A percentile compares a stretch with the other conserved stretches of the same genome.
These are phyloP conservation scores for Lactifluus subvellereus DNA, from an alignment of 768 basidiomycete genomes.

Conservation along the genomic window DNA sequence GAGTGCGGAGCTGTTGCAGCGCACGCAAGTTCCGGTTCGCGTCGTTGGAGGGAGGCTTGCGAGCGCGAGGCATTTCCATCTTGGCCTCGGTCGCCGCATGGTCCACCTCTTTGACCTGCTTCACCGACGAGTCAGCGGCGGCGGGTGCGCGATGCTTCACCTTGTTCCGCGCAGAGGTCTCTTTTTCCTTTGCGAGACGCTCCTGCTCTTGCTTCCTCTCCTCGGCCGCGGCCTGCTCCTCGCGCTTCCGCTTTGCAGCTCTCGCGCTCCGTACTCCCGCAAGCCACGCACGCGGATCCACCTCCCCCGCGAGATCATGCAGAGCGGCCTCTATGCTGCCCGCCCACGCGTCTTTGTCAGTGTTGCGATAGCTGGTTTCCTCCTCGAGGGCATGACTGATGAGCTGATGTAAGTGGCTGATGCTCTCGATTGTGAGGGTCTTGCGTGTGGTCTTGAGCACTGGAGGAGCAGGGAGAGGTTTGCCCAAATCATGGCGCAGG, in stretches of 20 bases:
- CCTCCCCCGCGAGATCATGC: constrained; percentile 10
- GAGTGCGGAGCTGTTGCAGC: constrained; percentile 29
- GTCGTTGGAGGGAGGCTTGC: constrained; percentile 8
- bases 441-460: not conserved
- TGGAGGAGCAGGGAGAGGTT: not conserved
- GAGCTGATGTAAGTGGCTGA: constrained; percentile 11
- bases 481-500: not conserved
- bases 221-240: not conserved
- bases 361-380: constrained; percentile 15
- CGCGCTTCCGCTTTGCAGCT: constrained; percentile 1
- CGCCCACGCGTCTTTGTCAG: constrained; percentile 14
- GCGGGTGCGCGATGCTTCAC: constrained; percentile 4
- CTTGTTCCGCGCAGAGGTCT: constrained; percentile 8
- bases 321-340: constrained; percentile 13
- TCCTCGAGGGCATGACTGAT: constrained; percentile 14
- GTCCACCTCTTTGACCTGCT: constrained; percentile 7
- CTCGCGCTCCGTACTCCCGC: constrained; percentile 13
- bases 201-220: constrained; percentile 13
- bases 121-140: not conserved
- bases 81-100: constrained; percentile 1
- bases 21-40: constrained; percentile 19
- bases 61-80: not conserved
- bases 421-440: constrained; percentile 14
- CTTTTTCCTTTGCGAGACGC: constrained; percentile 17
- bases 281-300: constrained; percentile 15